phyloP scores from a whole-genome alignment of 495 filamentous ascomycete species.

The Podospora didyma region DNA sequence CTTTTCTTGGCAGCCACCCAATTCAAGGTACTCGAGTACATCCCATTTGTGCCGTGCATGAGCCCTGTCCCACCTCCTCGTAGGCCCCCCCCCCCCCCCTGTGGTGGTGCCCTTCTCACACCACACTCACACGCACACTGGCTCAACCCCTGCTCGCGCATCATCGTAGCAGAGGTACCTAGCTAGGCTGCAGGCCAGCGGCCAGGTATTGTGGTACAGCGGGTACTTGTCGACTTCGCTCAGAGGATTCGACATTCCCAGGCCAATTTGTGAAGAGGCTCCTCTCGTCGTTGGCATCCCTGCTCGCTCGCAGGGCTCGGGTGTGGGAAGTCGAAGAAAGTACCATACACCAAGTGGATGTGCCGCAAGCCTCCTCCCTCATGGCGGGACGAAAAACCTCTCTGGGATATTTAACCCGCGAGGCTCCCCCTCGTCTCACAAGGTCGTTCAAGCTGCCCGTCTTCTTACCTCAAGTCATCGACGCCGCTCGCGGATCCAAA shows the following conservation, averaged over 20 bases:
- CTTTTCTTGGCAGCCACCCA: not conserved
- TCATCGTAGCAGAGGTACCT: slow-evolving; percentile 16
- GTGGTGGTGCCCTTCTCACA: not conserved
- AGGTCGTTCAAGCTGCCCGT: not conserved
- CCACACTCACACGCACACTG: not conserved
- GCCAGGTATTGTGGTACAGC: not conserved
- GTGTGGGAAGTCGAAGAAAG: slow-evolving; percentile 5
- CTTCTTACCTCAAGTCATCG: slow-evolving; percentile 4
- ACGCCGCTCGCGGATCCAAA: not conserved
- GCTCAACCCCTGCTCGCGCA: slow-evolving; percentile 4
- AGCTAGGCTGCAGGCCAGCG: slow-evolving; percentile 18
- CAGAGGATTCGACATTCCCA: slow-evolving; percentile 3
- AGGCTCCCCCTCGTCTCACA: slow-evolving; percentile 9
- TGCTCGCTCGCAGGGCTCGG: not conserved
- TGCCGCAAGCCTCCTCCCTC: slow-evolving; percentile 9
- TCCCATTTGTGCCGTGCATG: slow-evolving; percentile 3
- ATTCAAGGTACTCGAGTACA: not conserved
- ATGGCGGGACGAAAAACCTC: slow-evolving; percentile 1
- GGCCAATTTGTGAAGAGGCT: slow-evolving; percentile 4
- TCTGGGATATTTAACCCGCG: slow-evolving; percentile 15
- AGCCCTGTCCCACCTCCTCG: not conserved
- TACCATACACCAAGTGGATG: slow-evolving; percentile 2
- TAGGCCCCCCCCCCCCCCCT: not conserved
- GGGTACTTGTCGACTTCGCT: slow-evolving; percentile 2
- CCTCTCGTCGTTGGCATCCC: not conserved